phyloP scores from a whole-genome alignment of 805 yeast genomes.

The Starmerella sp. region DNA sequence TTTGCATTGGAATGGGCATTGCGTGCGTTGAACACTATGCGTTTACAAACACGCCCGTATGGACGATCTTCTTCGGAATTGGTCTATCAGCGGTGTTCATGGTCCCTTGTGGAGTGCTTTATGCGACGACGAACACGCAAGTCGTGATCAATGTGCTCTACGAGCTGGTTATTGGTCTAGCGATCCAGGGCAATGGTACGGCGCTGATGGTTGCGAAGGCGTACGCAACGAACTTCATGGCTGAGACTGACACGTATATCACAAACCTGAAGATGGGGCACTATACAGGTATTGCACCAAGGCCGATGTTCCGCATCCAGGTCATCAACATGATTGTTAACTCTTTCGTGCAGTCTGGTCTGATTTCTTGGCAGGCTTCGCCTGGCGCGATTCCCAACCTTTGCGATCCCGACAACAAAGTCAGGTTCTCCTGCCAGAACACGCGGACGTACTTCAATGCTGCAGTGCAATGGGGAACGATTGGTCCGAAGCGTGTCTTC shows the following conservation, averaged over 20 bases:
- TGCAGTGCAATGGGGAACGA: constrained; percentile 35
- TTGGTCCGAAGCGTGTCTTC: constrained; percentile 36
- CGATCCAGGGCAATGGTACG: constrained; percentile 44
- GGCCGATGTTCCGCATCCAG: constrained; percentile 43
- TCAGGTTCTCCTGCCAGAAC: constrained; percentile 30
- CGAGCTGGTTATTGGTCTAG: constrained; percentile 45
- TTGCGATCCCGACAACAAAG: constrained; percentile 23
- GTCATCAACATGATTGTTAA: constrained; percentile 26
- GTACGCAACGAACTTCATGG: constrained; percentile 47
- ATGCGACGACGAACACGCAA: constrained; percentile 38
- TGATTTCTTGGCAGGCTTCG: constrained; percentile 29
- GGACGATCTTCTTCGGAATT: constrained; percentile 46
- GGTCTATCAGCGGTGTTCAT: constrained; percentile 42
- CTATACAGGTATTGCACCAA: constrained; percentile 48
- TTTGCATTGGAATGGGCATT: constrained; percentile 38
- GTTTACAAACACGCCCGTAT: constrained; percentile 42
- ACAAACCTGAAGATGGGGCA: constrained; percentile 46
- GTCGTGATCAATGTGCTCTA: constrained; percentile 40
- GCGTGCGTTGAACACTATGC: constrained; percentile 32
- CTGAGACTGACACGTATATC: constrained; percentile 51
- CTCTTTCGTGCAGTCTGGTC: constrained; percentile 25
- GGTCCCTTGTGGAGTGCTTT: constrained; percentile 40
- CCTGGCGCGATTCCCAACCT: constrained; percentile 26
- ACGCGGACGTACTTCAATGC: constrained; percentile 40
- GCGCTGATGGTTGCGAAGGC: constrained; percentile 44